phyloP scores from a whole-genome alignment of 208 protist genomes.

The Leishmania lainsoni region DNA sequence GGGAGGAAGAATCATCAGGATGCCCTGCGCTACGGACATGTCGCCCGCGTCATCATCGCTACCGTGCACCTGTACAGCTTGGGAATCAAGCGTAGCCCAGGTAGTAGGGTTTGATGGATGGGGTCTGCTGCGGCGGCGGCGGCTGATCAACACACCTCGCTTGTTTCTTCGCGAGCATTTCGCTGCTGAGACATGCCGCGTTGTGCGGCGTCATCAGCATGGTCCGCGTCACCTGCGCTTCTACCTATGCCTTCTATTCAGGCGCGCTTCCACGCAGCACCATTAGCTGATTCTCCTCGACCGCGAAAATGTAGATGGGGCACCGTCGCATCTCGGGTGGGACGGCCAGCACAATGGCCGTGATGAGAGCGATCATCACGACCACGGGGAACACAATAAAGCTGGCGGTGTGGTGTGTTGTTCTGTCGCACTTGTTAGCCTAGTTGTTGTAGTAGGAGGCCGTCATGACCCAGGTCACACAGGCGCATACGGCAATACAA shows the following conservation, averaged over 20 bases:
- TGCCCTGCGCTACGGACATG: background rate
- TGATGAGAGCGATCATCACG: background rate
- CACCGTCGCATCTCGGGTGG: conserved; percentile 7
- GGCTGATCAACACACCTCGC: background rate
- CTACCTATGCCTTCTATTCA: background rate
- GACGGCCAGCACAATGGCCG: background rate
- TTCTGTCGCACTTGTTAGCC: background rate
- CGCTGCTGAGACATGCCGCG: background rate
- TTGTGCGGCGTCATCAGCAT: too few species aligned
- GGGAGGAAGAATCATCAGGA: background rate
- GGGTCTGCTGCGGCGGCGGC: background rate
- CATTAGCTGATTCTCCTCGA: conserved; percentile 1
- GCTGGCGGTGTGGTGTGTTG: background rate
- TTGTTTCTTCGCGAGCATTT: background rate
- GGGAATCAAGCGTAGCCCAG: background rate
- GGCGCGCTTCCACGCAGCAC: background rate
- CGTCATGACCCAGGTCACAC: conserved; percentile 9
- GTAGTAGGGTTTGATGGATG: background rate
- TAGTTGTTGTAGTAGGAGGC: background rate
- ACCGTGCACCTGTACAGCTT: background rate
- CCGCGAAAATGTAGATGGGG: background rate
- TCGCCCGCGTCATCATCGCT: background rate
- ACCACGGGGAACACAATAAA: conserved; percentile 14
- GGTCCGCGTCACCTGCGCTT: background rate
- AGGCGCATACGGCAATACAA: conserved; percentile 7